These are phyloP conservation scores for Claviceps spartinae DNA, from an alignment of 2,329 filamentous ascomycete genomes.

Conservation along the genomic window DNA sequence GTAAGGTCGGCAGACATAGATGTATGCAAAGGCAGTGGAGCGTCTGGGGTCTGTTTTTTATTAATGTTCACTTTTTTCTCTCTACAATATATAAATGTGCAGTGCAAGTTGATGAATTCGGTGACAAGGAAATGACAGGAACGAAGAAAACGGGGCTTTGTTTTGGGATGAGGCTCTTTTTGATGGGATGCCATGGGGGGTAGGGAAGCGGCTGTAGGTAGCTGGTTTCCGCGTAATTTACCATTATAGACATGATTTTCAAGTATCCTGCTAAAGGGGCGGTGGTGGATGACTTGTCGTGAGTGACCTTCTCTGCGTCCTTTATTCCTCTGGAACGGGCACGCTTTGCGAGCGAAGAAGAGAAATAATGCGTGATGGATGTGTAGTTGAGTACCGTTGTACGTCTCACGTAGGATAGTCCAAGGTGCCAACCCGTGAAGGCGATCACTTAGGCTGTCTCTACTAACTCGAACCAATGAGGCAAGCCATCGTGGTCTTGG, in stretches of 20 bases:
- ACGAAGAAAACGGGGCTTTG: background rate
- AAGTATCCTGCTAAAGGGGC: background rate
- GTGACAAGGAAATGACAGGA: conserved; percentile 9
- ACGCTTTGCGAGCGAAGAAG: no score
- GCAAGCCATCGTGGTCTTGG: no score
- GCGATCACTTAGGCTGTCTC: no score
- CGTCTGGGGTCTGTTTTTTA: conserved; percentile 14
- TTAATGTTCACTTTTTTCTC: background rate
- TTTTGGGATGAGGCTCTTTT: conserved; percentile 6
- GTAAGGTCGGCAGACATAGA: conserved; percentile 24
- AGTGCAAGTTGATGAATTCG: conserved; percentile 19
- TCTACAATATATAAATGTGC: conserved; percentile 2
- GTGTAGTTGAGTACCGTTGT: no score
- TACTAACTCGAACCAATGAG: no score
- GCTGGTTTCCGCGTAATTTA: conserved; percentile 7
- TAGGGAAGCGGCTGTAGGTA: conserved; percentile 14
- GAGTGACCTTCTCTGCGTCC: no score
- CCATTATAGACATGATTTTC: conserved; percentile 17
- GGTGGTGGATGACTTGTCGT: background rate
- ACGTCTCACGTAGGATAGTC: no score
- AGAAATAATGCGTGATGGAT: no score
- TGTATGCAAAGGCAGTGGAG: conserved; percentile 7
- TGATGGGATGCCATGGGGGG: conserved; percentile 17
- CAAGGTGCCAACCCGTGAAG: no score
- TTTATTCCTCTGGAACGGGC: background rate